These are phyloP conservation scores for Arthrocladium fulminans DNA, from an alignment of 2,329 filamentous ascomycete species.

Conservation along the genomic window DNA sequence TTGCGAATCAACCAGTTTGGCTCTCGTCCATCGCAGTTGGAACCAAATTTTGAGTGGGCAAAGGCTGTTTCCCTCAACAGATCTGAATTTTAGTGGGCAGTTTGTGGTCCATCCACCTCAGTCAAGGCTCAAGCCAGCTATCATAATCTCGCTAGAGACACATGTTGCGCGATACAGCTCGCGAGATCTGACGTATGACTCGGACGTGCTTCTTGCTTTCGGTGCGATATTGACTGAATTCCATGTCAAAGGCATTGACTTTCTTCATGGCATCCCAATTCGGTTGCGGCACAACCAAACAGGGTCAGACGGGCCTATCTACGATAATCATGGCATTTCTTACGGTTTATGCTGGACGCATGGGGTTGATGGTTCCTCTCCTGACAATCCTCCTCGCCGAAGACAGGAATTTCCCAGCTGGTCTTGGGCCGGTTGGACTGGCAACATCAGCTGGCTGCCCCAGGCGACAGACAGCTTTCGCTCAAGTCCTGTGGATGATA, in stretches of 20 bases:
- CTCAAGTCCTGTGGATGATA: too few species aligned
- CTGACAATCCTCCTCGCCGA: neutral
- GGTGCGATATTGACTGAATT: neutral
- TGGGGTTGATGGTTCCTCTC: too few species aligned
- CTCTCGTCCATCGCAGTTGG: neutral
- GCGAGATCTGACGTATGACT: neutral
- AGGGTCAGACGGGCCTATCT: too few species aligned
- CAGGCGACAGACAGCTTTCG: too few species aligned
- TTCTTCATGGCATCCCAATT: too few species aligned
- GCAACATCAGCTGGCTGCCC: too few species aligned
- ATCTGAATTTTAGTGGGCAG: neutral
- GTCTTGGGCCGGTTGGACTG: constrained; percentile 13
- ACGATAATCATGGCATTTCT: too few species aligned
- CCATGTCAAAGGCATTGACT: neutral
- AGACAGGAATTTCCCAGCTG: constrained; percentile 7
- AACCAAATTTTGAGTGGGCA: neutral
- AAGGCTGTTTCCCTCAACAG: neutral
- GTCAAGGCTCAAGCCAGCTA: neutral
- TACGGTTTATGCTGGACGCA: too few species aligned
- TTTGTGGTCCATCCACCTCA: too few species aligned
- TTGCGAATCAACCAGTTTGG: neutral
- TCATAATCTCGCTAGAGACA: neutral
- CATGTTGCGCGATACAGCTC: neutral
- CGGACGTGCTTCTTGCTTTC: neutral
- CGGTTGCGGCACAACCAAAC: too few species aligned